phyloP scores from a whole-genome alignment of 768 basidiomycete genomes.

The Hydnum rufescens region DNA sequence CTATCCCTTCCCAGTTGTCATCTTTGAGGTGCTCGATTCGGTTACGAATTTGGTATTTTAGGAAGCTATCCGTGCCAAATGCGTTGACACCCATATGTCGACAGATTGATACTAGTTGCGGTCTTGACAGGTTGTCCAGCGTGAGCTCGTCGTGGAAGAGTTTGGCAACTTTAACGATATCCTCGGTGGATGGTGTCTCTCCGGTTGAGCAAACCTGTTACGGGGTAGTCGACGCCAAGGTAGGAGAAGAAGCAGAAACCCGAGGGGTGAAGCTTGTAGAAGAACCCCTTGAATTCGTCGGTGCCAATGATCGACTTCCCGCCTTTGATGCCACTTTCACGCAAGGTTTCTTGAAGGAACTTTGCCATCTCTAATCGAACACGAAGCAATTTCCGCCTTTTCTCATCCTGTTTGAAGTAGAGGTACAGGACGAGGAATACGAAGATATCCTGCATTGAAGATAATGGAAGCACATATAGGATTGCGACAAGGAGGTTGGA shows the following conservation, averaged over 20 bases:
- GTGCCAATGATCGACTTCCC: constrained; percentile 74
- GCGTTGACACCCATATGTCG: constrained; percentile 97
- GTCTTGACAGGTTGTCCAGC: constrained; percentile 90
- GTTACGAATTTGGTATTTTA: constrained; percentile 75
- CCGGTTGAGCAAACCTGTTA: constrained; percentile 77
- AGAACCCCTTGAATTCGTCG: constrained; percentile 98
- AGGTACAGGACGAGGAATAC: too few species aligned
- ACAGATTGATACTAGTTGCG: constrained; percentile 95
- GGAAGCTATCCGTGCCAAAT: constrained; percentile 96
- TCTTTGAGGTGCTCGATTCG: constrained; percentile 65
- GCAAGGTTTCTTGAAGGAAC: constrained; percentile 92
- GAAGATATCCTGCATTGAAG: too few species aligned
- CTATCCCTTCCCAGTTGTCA: constrained; percentile 44
- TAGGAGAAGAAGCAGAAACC: not conserved
- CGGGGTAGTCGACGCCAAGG: not conserved
- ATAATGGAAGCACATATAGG: too few species aligned
- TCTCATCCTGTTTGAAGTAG: constrained; percentile 53
- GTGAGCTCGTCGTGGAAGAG: constrained; percentile 96
- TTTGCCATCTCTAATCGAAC: constrained; percentile 98
- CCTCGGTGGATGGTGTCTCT: constrained; percentile 71
- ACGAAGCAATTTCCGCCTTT: constrained; percentile 84
- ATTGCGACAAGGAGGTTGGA: too few species aligned
- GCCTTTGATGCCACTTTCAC: constrained; percentile 83
- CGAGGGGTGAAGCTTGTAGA: constrained; percentile 59
- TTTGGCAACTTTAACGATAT: constrained; percentile 87